A percentile compares a stretch with the other conserved stretches of the same genome.
phyloP scores from a whole-genome alignment of 2,329 filamentous ascomycete genomes.

The Fusarium neocosmosporiellum region DNA sequence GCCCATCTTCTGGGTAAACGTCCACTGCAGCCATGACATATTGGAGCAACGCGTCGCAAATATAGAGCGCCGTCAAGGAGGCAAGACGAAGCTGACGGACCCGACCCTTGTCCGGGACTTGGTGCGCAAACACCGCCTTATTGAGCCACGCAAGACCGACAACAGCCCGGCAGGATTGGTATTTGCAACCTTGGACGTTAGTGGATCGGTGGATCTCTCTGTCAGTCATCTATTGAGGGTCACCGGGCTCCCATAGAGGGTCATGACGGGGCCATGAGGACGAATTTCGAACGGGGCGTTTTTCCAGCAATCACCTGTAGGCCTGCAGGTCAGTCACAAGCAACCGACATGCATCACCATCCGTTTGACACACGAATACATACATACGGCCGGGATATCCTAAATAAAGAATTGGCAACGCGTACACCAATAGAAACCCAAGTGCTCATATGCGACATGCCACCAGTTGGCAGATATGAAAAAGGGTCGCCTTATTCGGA shows the following conservation, averaged over 20 bases:
- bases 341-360: background rate
- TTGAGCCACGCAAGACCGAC: background rate
- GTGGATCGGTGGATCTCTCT: background rate
- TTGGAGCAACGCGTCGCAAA: background rate
- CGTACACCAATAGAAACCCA: accelerated
- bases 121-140: background rate
- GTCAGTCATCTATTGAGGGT: background rate
- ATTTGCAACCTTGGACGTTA: background rate
- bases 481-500: accelerated
- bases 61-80: background rate
- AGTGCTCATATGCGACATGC: background rate
- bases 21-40: background rate
- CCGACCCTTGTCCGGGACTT: background rate
- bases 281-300: background rate
- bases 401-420: accelerated
- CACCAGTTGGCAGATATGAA: accelerated
- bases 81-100: background rate
- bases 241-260: background rate
- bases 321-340: background rate
- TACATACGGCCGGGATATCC: accelerated
- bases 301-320: background rate
- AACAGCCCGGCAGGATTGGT: background rate
- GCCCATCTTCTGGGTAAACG: conserved; percentile 28
- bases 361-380: background rate
- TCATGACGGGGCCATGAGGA: background rate